Percentiles rank a stretch among this genome's conserved stretches.
Conservation (phyloP, 2,329 filamentous ascomycete species). For the Trichoderma sp. region DNA sequence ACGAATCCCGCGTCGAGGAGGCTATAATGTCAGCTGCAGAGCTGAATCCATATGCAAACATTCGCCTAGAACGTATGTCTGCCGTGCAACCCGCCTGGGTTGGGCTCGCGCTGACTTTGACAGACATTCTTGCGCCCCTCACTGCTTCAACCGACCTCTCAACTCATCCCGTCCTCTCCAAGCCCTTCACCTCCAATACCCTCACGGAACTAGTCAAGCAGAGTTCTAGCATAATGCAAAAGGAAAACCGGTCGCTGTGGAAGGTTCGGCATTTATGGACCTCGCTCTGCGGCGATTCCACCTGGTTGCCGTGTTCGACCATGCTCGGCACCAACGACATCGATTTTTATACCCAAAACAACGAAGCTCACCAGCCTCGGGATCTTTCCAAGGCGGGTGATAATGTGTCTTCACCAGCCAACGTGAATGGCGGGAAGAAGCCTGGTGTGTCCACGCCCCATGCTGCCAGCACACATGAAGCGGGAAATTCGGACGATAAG, state of each 20-base stretch:
- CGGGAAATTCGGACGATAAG: conserved; percentile 13
- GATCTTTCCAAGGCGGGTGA: conserved; percentile 27
- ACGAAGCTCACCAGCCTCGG: conserved; percentile 39
- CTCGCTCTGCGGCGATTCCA: conserved; percentile 70
- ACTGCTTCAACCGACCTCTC: conserved; percentile 72
- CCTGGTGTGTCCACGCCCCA: not conserved
- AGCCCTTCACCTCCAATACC: conserved; percentile 70
- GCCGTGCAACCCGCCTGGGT: not conserved
- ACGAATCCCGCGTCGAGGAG: conserved; percentile 60
- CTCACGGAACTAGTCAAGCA: conserved; percentile 68
- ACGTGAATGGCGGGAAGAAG: conserved; percentile 27
- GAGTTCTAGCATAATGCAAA: conserved; percentile 67
- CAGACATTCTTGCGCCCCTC: conserved; percentile 72
- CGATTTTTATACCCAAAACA: conserved; percentile 51
- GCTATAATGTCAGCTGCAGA: conserved; percentile 62
- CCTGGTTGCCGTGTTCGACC: conserved; percentile 60
- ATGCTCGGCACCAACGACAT: conserved; percentile 56
- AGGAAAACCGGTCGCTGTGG: conserved; percentile 70
- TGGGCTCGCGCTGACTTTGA: conserved; percentile 28
- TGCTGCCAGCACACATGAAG: conserved; percentile 15
- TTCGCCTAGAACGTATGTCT: conserved; percentile 65
- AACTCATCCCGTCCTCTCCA: conserved; percentile 69
- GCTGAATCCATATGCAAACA: conserved; percentile 69
- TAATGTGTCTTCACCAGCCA: conserved; percentile 10
- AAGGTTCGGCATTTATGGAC: conserved; percentile 71